Evolutionary conservation across 225 moss, liverwort and hornwort species (phyloP).

Genomic region (Pleurozium schreberi): DNA sequence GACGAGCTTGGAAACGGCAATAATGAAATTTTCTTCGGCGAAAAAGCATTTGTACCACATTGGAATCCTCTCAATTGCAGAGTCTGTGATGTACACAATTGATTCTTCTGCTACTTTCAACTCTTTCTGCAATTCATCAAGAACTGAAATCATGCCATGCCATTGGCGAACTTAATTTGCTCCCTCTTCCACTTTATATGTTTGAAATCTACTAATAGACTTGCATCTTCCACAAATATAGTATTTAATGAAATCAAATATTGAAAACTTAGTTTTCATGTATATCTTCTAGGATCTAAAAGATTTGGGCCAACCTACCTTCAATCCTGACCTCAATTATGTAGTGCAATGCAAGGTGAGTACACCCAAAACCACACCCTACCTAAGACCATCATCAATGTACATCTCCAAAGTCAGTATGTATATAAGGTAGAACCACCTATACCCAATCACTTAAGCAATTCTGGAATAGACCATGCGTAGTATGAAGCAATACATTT

Average conservation of each 20-base stretch:
- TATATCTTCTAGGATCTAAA: not conserved
- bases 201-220: not conserved
- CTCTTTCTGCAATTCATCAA: conserved; percentile 3
- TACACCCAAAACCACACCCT: not conserved
- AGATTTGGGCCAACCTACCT: not conserved
- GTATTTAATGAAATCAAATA: rapidly evolving
- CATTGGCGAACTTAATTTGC: too few relatives aligned
- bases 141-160: not conserved
- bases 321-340: not conserved
- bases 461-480: too few relatives aligned
- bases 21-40: conserved; percentile 10
- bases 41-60: conserved; percentile 49
- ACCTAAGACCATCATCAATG: not conserved
- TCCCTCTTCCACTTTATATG: too few relatives aligned
- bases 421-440: too few relatives aligned
- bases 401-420: not conserved
- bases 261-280: not conserved
- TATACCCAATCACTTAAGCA: too few relatives aligned
- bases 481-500: too few relatives aligned
- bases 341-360: not conserved
- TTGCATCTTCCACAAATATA: not conserved
- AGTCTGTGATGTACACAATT: conserved; percentile 27
- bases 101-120: conserved; percentile 27
- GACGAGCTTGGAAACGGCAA: conserved; percentile 20
- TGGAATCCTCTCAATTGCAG: conserved; percentile 23